Conservation (phyloP, 2,329 filamentous ascomycete genomes). For the Harringtonia aguacate region DNA sequence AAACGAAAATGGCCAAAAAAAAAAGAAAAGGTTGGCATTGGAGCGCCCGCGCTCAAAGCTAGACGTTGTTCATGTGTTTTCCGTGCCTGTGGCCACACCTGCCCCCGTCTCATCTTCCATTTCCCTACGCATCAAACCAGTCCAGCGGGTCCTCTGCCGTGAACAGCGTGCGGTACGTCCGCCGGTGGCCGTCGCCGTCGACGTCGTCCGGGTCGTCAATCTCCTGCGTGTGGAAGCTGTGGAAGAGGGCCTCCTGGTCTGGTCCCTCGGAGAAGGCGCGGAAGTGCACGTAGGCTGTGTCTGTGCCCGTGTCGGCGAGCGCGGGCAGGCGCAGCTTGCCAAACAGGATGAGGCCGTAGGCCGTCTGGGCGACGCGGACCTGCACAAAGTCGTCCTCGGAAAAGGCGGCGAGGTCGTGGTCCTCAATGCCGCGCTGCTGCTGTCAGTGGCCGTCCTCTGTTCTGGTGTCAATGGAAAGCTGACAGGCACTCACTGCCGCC, state of each 20-base stretch:
- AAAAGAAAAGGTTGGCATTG: too few species aligned
- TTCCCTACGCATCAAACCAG: conserved; percentile 40
- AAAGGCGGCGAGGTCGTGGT: conserved; percentile 26
- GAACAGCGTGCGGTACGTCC: conserved; percentile 34
- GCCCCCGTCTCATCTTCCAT: too few species aligned
- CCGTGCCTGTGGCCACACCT: too few species aligned
- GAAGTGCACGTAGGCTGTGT: conserved; percentile 34
- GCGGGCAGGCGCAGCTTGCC: conserved; percentile 37
- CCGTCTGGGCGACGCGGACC: conserved; percentile 33
- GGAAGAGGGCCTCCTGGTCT: conserved; percentile 28
- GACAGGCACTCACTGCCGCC: not conserved
- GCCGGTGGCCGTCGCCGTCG: conserved; percentile 23
- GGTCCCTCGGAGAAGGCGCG: conserved; percentile 32
- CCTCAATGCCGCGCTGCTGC: conserved; percentile 19
- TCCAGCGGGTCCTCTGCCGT: conserved; percentile 33
- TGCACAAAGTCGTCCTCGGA: conserved; percentile 27
- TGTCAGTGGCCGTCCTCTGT: not conserved
- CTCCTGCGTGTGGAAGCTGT: conserved; percentile 38
- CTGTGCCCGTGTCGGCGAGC: conserved; percentile 19
- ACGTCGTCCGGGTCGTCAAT: conserved; percentile 14
- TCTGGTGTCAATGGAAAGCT: conserved; percentile 6
- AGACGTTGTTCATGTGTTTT: too few species aligned
- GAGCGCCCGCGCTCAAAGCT: too few species aligned
- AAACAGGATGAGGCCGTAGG: conserved; percentile 38
- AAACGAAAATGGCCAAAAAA: not conserved